A percentile compares a stretch with the other conserved stretches of the same genome.
Conservation (phyloP, 225 moss, liverwort and hornwort genomes). For the Rhytidiadelphus loreus region DNA sequence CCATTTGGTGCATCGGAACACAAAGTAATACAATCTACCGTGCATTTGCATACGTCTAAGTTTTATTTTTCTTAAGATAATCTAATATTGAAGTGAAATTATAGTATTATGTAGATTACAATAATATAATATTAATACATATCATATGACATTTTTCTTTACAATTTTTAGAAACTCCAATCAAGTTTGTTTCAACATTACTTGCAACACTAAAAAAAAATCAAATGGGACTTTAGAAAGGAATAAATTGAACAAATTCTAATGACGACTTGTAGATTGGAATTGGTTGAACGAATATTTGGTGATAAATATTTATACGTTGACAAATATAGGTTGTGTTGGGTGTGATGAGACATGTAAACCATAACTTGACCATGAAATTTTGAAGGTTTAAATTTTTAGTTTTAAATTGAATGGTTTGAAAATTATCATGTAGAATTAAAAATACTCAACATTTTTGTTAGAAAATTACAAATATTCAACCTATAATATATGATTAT, state of each 20-base stretch:
- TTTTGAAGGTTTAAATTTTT: not conserved
- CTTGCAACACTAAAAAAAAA: not conserved
- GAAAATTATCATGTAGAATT: not conserved
- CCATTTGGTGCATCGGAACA: too few relatives aligned
- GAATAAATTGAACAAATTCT: not conserved
- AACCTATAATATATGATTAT: not conserved
- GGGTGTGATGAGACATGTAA: fast-evolving
- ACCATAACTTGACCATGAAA: not conserved
- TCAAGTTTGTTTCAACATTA: not conserved
- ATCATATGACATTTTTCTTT: not conserved
- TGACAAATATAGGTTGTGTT: not conserved
- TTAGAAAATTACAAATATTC: not conserved
- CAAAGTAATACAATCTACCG: too few relatives aligned
- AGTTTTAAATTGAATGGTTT: not conserved
- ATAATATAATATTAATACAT: not conserved
- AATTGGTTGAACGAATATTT: not conserved
- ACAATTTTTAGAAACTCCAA: not conserved
- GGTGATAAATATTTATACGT: not conserved
- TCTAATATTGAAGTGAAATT: too few relatives aligned
- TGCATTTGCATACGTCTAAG: too few relatives aligned
- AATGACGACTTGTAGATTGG: fast-evolving
- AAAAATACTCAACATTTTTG: not conserved
- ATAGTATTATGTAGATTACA: too few relatives aligned
- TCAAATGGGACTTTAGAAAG: not conserved
- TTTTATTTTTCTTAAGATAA: too few relatives aligned